Conservation (phyloP, 345 rosid species). For the Citropsis articulata region DNA sequence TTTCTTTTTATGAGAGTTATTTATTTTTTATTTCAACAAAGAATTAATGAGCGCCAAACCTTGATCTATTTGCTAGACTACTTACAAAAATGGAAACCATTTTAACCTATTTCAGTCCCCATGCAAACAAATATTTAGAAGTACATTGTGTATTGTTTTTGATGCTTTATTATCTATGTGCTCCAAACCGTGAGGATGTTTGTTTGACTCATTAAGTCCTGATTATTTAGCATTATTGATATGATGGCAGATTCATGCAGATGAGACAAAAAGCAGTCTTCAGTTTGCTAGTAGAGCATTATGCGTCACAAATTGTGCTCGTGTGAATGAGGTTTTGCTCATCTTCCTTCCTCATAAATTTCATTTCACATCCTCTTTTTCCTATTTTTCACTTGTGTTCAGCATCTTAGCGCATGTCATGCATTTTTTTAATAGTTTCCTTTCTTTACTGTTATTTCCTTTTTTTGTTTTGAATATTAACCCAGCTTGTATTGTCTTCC, state of each 20-base stretch:
- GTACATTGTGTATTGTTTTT: neutral
- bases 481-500: conserved; percentile 15
- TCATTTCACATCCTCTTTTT: neutral
- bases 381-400: neutral
- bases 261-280: conserved; percentile 97
- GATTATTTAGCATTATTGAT: conserved; percentile 13
- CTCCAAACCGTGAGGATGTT: neutral
- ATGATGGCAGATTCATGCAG: conserved; percentile 75
- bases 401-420: neutral
- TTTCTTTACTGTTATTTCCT: neutral
- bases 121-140: neutral
- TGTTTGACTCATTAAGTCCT: conserved; percentile 4
- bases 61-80: neutral
- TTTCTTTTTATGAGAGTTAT: neutral
- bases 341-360: neutral
- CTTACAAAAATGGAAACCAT: neutral
- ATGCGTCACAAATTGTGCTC: conserved; percentile 88
- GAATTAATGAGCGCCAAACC: too few relatives aligned
- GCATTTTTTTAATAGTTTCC: neutral
- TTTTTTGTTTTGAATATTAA: neutral
- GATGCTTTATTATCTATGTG: neutral
- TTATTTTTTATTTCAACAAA: neutral
- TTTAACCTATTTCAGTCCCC: neutral
- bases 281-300: conserved; percentile 95
- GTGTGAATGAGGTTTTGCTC: conserved; percentile 79